These are phyloP conservation scores for Boletus sensibilis DNA, from an alignment of 768 basidiomycete genomes.

Conservation along the genomic window DNA sequence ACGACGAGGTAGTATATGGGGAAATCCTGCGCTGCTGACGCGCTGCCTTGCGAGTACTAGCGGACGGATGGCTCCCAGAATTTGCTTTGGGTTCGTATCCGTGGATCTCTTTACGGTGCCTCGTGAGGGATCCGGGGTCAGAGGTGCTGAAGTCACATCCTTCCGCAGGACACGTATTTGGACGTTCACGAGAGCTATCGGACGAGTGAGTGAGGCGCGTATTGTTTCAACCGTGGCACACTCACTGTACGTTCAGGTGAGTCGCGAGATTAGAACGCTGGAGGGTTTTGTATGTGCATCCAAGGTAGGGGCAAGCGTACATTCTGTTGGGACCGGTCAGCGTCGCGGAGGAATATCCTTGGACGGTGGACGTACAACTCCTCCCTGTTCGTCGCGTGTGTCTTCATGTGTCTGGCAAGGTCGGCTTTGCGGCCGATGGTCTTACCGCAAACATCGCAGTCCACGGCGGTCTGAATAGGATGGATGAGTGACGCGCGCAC, in stretches of 20 bases:
- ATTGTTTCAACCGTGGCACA: neutral
- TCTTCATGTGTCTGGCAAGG: conserved; percentile 27
- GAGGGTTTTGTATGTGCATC: conserved; percentile 23
- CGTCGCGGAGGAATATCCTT: neutral
- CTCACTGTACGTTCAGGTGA: conserved; percentile 33
- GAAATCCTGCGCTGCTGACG: neutral
- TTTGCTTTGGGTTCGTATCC: conserved; percentile 15
- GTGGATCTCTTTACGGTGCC: conserved; percentile 21
- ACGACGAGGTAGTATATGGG: conserved; percentile 3
- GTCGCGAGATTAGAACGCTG: conserved; percentile 30
- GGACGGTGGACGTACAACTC: conserved; percentile 17
- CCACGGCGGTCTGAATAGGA: neutral
- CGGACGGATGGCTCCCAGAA: neutral
- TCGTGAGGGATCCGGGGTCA: conserved; percentile 25
- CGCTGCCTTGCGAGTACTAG: neutral
- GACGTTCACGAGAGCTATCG: conserved; percentile 13
- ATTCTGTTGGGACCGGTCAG: conserved; percentile 21
- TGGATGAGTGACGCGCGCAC: neutral
- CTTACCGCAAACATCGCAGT: conserved; percentile 18
- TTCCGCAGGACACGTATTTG: conserved; percentile 13
- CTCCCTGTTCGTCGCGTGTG: conserved; percentile 24
- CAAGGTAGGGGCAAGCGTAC: conserved; percentile 19
- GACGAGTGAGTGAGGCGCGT: neutral
- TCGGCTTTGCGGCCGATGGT: conserved; percentile 26
- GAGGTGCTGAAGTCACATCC: conserved; percentile 13